Conservation (phyloP, 768 basidiomycete species). For the Chalciporus chontae region DNA sequence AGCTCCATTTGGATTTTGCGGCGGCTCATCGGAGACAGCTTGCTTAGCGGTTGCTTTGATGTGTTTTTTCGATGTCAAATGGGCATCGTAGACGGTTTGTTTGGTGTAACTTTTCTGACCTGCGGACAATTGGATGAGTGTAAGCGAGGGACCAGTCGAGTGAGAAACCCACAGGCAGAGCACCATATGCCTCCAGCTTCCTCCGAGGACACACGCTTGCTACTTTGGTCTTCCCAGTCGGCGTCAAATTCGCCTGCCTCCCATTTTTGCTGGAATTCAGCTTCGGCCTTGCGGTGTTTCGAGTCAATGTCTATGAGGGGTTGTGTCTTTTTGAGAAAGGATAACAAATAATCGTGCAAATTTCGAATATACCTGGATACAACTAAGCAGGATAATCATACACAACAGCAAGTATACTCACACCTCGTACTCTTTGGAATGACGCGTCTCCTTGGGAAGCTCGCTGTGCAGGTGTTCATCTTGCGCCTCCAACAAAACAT, state of each 20-base stretch:
- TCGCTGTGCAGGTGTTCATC: conserved; percentile 62
- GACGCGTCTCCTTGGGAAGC: conserved; percentile 62
- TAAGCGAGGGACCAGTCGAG: neutral
- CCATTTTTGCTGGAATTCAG: conserved; percentile 80
- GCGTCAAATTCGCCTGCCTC: conserved; percentile 67
- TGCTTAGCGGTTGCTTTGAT: conserved; percentile 84
- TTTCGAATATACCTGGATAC: conserved; percentile 71
- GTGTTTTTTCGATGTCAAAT: conserved; percentile 94
- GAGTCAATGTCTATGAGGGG: conserved; percentile 77
- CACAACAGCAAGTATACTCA: conserved; percentile 37
- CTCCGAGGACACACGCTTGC: conserved; percentile 38
- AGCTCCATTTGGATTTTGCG: conserved; percentile 34
- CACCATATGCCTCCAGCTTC: conserved; percentile 85
- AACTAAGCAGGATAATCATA: conserved; percentile 7
- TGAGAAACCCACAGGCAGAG: conserved; percentile 68
- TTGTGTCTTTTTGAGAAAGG: conserved; percentile 80
- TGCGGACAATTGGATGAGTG: conserved; percentile 29
- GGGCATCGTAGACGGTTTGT: conserved; percentile 96
- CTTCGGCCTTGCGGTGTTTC: conserved; percentile 59
- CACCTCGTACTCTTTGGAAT: conserved; percentile 76
- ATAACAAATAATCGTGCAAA: conserved; percentile 79
- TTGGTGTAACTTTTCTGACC: conserved; percentile 95
- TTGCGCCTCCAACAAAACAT: conserved; percentile 69
- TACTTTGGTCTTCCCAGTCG: conserved; percentile 58
- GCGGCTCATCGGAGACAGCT: conserved; percentile 38